phyloP scores from a whole-genome alignment of 2,329 filamentous ascomycete genomes.

The Trematosphaeria pertusa region DNA sequence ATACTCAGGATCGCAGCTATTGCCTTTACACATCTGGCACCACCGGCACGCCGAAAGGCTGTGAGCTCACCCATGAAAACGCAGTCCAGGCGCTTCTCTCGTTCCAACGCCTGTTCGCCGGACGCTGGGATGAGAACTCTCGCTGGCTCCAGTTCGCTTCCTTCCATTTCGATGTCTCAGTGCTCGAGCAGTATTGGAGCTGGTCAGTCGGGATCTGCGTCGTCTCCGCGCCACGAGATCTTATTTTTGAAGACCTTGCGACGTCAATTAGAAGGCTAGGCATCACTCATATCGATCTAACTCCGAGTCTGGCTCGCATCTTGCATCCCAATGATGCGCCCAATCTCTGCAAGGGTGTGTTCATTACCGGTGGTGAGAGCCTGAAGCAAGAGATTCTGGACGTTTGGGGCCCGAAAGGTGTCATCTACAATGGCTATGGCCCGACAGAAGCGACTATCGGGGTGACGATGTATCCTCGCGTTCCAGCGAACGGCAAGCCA shows the following conservation, averaged over 20 bases:
- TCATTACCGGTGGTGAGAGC: conserved; percentile 91
- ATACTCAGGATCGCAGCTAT: conserved; percentile 71
- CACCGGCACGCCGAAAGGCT: conserved; percentile 86
- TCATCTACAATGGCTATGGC: conserved; percentile 90
- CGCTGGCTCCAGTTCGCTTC: conserved; percentile 93
- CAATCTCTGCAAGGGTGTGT: conserved; percentile 79
- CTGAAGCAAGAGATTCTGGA: conserved; percentile 89
- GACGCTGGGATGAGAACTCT: conserved; percentile 75
- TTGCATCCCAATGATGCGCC: conserved; percentile 82
- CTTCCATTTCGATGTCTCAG: conserved; percentile 92
- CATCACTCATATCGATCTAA: conserved; percentile 92
- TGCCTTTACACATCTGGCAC: conserved; percentile 89
- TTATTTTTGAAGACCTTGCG: conserved; percentile 84
- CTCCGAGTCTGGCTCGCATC: conserved; percentile 82
- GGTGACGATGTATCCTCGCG: conserved; percentile 85
- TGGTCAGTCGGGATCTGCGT: conserved; percentile 91
- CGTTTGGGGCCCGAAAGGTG: conserved; percentile 77
- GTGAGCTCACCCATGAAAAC: conserved; percentile 87
- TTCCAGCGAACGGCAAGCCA: conserved; percentile 77
- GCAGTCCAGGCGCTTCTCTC: conserved; percentile 88
- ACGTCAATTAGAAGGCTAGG: conserved; percentile 72
- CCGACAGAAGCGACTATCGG: conserved; percentile 94
- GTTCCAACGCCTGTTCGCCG: conserved; percentile 78
- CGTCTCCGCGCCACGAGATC: conserved; percentile 79
- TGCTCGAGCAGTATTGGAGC: conserved; percentile 93